phyloP scores from a whole-genome alignment of 768 basidiomycete species.

The Phlebiopsis gigantea region DNA sequence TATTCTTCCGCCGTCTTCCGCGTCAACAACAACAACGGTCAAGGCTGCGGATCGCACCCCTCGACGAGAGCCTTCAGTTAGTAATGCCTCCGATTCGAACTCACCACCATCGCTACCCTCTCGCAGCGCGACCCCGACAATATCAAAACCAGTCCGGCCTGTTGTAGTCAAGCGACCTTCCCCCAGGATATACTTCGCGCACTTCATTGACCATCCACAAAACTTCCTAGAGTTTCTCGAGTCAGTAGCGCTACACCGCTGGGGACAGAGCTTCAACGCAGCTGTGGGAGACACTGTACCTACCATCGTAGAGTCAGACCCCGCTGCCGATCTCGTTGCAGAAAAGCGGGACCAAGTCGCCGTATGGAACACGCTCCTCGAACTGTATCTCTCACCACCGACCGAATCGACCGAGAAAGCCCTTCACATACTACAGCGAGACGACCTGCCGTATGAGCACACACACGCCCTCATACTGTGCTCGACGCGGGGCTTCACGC shows the following conservation, averaged over 20 bases:
- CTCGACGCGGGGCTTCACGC: slow-evolving; percentile 75
- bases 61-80: not conserved
- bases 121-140: slow-evolving; percentile 12
- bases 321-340: slow-evolving; percentile 35
- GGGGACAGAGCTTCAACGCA: slow-evolving; percentile 66
- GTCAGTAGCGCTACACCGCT: slow-evolving; percentile 71
- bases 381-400: slow-evolving; percentile 72
- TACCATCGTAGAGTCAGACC: slow-evolving; percentile 12
- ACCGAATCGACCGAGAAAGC: slow-evolving; percentile 62
- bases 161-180: slow-evolving; percentile 55
- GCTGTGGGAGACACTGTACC: slow-evolving; percentile 12
- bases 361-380: slow-evolving; percentile 93
- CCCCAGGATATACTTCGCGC: slow-evolving; percentile 84
- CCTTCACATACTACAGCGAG: slow-evolving; percentile 58
- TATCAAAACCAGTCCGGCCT: slow-evolving; percentile 18
- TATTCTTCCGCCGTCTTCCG: slow-evolving; percentile 10
- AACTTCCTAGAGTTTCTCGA: slow-evolving; percentile 88
- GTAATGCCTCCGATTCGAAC: slow-evolving; percentile 18
- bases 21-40: slow-evolving; percentile 12
- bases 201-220: slow-evolving; percentile 85
- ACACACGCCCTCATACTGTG: slow-evolving; percentile 95
- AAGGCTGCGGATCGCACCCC: not conserved
- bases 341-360: slow-evolving; percentile 72
- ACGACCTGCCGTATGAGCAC: slow-evolving; percentile 69
- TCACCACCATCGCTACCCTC: slow-evolving; percentile 25